Evolutionary conservation across 257 asterid species (phyloP), one percentile per base, ranked within the genome.

Genomic region (Scutellaria barbata): DNA sequence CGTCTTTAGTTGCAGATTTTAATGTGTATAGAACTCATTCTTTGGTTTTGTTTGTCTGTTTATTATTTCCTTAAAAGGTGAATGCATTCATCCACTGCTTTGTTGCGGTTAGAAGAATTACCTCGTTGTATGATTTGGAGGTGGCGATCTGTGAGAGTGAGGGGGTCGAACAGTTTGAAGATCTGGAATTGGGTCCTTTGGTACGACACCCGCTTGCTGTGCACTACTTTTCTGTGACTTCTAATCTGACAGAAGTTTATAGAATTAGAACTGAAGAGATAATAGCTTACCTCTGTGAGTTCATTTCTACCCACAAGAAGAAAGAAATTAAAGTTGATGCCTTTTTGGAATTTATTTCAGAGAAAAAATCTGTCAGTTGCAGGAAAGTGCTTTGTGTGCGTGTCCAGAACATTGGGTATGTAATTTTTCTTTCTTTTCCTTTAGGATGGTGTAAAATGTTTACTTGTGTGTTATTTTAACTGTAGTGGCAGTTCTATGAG

Each of bases 151-250:
- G 99, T 78, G 74, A 91, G 85, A 89, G 76, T 13, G 98, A 94
- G 84, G 96, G 95, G 45, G 73, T 94, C 61, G 81, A 79, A 65
- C 77, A 22, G 64, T 94, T 91, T 81, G 96, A 89, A 68, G 96
- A 91, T 81, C 88, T 94, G 76, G 95, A 86, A 75, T 82, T 94
- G 88, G 99, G 99, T 61, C 96, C 98, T 69, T 80, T 94, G 85
- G 75, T 86, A 66, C 86, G 88, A 65, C 95, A 91, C 51, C 98
- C 98, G 3, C 88, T 89, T 69, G 90, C 81, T 57, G 74, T 79
- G 71, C 88, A 88, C 63, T 94, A 89, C 80, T 94, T 94, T 82
- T 84, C 86, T 45, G 73, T 85, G 79, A 74, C 80, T 79, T 74
- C 87, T 73, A 90, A 85, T 75, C 56, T 77, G 51, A 88, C 83